Conservation (phyloP, 2,329 filamentous ascomycete species). For the Kalmusia sp. region DNA sequence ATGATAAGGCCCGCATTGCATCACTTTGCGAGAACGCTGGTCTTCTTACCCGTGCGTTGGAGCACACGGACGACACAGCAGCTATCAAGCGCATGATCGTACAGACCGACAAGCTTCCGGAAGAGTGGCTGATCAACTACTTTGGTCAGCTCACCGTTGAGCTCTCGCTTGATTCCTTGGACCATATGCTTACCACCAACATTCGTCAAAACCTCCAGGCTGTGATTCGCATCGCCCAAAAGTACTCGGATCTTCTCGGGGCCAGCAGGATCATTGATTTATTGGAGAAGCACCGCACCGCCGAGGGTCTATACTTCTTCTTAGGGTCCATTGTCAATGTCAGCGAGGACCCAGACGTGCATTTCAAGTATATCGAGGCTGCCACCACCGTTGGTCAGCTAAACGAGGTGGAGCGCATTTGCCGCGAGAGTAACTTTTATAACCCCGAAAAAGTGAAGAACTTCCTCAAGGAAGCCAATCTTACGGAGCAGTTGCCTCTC, state of each 20-base stretch:
- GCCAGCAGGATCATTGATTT: conserved; percentile 88
- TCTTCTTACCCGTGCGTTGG: conserved; percentile 73
- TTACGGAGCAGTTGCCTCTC: conserved; percentile 90
- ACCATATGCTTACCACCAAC: conserved; percentile 95
- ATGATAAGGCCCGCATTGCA: conserved; percentile 88
- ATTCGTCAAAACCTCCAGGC: conserved; percentile 96
- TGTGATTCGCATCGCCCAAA: conserved; percentile 94
- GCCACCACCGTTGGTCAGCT: conserved; percentile 93
- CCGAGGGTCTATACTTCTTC: conserved; percentile 97
- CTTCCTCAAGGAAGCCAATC: conserved; percentile 94
- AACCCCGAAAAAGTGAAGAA: conserved; percentile 96
- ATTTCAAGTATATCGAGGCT: conserved; percentile 99
- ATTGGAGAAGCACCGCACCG: conserved; percentile 96
- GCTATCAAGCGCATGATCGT: conserved; percentile 89
- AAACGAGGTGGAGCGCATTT: conserved; percentile 96
- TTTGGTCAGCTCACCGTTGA: conserved; percentile 96
- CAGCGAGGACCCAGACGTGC: conserved; percentile 91
- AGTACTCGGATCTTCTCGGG: conserved; percentile 95
- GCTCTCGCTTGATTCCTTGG: conserved; percentile 90
- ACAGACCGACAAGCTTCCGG: conserved; percentile 84
- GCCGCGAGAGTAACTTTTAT: conserved; percentile 76
- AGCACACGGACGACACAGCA: conserved; percentile 91
- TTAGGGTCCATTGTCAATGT: conserved; percentile 97
- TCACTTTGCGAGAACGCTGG: conserved; percentile 92
- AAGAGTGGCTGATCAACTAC: conserved; percentile 90